A percentile compares a stretch with the other conserved stretches of the same genome.
Conservation (phyloP, 1,139 yeast species). For the Candida buenavistaensis region DNA sequence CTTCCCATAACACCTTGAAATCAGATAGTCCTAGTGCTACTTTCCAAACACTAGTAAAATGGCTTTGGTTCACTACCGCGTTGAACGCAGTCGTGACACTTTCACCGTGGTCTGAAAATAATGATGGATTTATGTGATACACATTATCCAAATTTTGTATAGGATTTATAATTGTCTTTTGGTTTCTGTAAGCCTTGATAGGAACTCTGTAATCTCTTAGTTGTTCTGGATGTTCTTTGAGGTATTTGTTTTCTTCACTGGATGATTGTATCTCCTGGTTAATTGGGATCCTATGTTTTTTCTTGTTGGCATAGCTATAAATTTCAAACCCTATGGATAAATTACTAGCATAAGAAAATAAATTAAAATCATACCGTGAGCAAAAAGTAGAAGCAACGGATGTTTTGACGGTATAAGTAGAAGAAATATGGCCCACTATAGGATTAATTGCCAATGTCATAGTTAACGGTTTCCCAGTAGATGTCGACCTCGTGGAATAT, state of each 20-base stretch:
- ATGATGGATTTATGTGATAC: slow-evolving; percentile 26
- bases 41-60: slow-evolving; percentile 72
- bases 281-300: slow-evolving; percentile 13
- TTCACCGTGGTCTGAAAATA: slow-evolving; percentile 22
- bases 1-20: slow-evolving; percentile 82
- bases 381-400: slow-evolving; percentile 76
- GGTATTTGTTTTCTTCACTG: slow-evolving; percentile 9
- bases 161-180: slow-evolving; percentile 18
- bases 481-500: slow-evolving; percentile 82
- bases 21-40: slow-evolving; percentile 70
- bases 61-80: slow-evolving; percentile 49
- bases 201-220: slow-evolving; percentile 6
- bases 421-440: slow-evolving; percentile 82
- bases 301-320: slow-evolving; percentile 46
- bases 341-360: slow-evolving; percentile 88
- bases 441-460: slow-evolving; percentile 90
- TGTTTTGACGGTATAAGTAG: slow-evolving; percentile 86
- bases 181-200: slow-evolving; percentile 7
- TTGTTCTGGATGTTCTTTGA: slow-evolving; percentile 8
- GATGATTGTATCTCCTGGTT: slow-evolving; percentile 12
- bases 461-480: slow-evolving; percentile 86
- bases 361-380: slow-evolving; percentile 84
- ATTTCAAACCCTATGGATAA: slow-evolving; percentile 84
- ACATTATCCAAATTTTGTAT: slow-evolving; percentile 27
- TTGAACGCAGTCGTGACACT: slow-evolving; percentile 56